Conservation (phyloP, 2,329 filamentous ascomycete species). For the Aurifilum marmelostoma region DNA sequence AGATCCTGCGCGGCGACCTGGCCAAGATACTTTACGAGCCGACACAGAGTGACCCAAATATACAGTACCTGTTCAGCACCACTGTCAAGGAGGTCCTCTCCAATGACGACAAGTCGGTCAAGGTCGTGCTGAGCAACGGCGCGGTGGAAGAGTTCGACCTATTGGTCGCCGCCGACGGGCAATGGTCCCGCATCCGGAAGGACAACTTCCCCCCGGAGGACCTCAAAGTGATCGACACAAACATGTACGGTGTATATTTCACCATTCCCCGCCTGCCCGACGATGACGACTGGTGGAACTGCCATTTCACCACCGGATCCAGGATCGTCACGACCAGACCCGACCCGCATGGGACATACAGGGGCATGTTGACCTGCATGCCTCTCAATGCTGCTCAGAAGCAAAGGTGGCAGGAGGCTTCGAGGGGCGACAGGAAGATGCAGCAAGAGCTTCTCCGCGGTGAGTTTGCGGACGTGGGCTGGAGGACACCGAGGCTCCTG, state of each 20-base stretch:
- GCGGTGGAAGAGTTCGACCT: conserved; percentile 50
- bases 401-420: neutral
- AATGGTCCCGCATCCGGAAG: conserved; percentile 51
- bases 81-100: conserved; percentile 45
- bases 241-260: conserved; percentile 13
- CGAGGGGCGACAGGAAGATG: neutral
- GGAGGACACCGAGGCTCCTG: conserved; percentile 48
- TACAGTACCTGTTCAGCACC: conserved; percentile 36
- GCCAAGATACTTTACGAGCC: conserved; percentile 51
- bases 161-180: conserved; percentile 59
- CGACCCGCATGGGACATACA: conserved; percentile 4
- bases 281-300: conserved; percentile 12
- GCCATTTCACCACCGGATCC: neutral
- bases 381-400: conserved; percentile 2
- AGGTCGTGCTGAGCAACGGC: conserved; percentile 29
- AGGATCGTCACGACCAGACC: conserved; percentile 7
- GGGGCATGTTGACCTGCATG: conserved; percentile 10
- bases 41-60: conserved; percentile 33
- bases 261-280: conserved; percentile 4
- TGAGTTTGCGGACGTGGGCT: conserved; percentile 40
- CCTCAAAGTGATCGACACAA: conserved; percentile 31
- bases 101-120: conserved; percentile 36
- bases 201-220: conserved; percentile 40
- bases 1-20: conserved; percentile 62
- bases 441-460: conserved; percentile 1